Evolutionary conservation across 768 basidiomycete species (phyloP), one percentile per base, ranked within the genome.

Genomic region (Termitomyces sp.): DNA sequence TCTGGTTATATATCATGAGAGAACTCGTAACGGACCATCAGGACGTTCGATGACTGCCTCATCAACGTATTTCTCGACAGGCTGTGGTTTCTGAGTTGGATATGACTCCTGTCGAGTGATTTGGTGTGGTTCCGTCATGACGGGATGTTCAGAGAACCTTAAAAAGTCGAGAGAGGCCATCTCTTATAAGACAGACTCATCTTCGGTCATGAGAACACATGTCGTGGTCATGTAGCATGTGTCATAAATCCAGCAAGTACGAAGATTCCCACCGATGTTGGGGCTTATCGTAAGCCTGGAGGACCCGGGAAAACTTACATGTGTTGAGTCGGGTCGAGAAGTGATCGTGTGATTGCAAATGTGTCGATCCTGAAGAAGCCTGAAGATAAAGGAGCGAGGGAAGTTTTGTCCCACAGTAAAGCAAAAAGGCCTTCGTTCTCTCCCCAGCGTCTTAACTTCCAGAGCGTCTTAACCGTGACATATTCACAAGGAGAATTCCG

Each of bases 51-150:
- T 53, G 31, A 40, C 57, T 6, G 58, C 58, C 51, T 67, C 60
- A 11, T 62, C 59, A 27, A 52, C 60, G 15, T 54, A 45, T 40
- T 69, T 71, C 58, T 68, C 68, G 54, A 68, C 65, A 35, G 45
- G 44, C 18, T n/a, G 52, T 39, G 55, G 64, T 45, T 47, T 50
- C 27, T 60, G 50, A 49, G 50, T 64, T 11, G 41, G 47, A 38
- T 46, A 48, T 15, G 55, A 61, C 36, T 61, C 60, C 53, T 63
- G 65, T 38, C 57, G 56, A 63, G 66, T 62, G 53, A 64, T 62
- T 39, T 64, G 66, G 20, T 54, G 59, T 56, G 58, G 48, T 44
- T 69, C 64, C 53, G 64, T 54, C 64, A 68, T 68, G 41, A 56
- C 47, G 41, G 50, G 52, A 53, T 43, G 54, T 48, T 57, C 16